A percentile compares a stretch with the other conserved stretches of the same genome.
These are phyloP conservation scores for Euphorbia lathyris DNA, from an alignment of 345 rosid genomes.

Conservation along the genomic window DNA sequence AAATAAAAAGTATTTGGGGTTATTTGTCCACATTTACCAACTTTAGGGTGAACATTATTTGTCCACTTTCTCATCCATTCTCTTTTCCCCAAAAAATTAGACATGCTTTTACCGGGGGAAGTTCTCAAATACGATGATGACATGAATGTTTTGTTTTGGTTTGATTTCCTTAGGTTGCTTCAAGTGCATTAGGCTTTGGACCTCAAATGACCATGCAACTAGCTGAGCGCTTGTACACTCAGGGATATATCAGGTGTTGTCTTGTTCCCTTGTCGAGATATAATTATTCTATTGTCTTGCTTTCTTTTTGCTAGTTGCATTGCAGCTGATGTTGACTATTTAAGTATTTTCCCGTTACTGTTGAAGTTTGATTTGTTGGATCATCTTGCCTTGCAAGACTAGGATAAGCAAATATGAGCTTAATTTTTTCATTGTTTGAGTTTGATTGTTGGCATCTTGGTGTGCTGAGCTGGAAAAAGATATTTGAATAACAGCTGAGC, in stretches of 20 bases:
- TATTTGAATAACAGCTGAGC: background rate
- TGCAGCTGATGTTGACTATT: background rate
- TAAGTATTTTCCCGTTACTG: background rate
- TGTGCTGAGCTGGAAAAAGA: background rate
- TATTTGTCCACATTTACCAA: background rate
- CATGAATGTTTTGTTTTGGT: constrained; percentile 8
- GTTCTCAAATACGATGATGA: background rate
- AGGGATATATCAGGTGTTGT: constrained; percentile 89
- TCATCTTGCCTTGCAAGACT: background rate
- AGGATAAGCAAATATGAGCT: background rate
- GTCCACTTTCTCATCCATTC: background rate
- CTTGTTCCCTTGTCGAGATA: constrained; percentile 13
- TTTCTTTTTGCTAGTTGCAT: background rate
- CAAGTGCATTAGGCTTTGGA: constrained; percentile 90
- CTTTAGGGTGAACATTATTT: background rate
- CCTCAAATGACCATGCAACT: constrained; percentile 95
- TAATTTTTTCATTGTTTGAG: background rate
- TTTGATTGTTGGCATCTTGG: background rate
- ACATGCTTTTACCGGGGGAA: background rate
- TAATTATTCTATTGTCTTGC: constrained; percentile 12
- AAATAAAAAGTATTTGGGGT: background rate
- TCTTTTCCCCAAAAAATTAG: background rate
- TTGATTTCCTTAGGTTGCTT: constrained; percentile 64
- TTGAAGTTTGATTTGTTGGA: background rate
- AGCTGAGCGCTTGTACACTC: constrained; percentile 86